Evolutionary conservation across 2,329 filamentous ascomycete species (phyloP).

Genomic region (Colletotrichum higginsianum): DNA sequence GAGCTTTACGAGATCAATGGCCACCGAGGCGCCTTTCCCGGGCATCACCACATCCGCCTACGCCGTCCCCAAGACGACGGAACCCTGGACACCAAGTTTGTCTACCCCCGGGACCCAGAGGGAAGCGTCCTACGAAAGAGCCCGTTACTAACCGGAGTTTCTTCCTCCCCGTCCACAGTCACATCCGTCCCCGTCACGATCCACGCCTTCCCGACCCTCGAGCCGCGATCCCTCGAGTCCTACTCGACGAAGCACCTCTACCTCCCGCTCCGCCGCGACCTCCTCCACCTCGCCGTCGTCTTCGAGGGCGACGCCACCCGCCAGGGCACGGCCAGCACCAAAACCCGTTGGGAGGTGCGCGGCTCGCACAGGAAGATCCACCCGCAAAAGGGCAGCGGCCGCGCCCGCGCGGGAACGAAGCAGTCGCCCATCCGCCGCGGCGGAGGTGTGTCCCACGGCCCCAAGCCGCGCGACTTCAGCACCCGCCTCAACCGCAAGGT

Average conservation of each 20-base stretch:
- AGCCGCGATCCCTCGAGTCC: conserved; percentile 82
- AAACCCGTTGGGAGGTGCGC: conserved; percentile 86
- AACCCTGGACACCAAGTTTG: conserved; percentile 64
- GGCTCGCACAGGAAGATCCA: conserved; percentile 87
- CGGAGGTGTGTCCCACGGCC: conserved; percentile 92
- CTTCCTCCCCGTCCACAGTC: conserved; percentile 53
- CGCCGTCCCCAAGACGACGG: conserved; percentile 53
- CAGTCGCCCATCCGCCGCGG: conserved; percentile 87
- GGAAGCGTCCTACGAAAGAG: not conserved
- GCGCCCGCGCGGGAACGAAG: conserved; percentile 83
- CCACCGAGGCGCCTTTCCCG: conserved; percentile 64
- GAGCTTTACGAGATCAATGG: conserved; percentile 67
- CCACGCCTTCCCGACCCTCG: conserved; percentile 90
- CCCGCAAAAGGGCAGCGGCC: conserved; percentile 89
- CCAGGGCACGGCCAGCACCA: conserved; percentile 86
- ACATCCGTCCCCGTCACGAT: conserved; percentile 85
- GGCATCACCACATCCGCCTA: conserved; percentile 54
- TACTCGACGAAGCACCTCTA: conserved; percentile 88
- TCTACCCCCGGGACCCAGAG: not conserved
- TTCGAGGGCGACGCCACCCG: conserved; percentile 93
- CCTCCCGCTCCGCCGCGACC: conserved; percentile 89
- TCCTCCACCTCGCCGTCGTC: conserved; percentile 91
- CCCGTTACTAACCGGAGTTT: conserved; percentile 30
- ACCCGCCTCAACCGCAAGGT: conserved; percentile 88
- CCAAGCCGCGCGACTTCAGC: conserved; percentile 90